Base-by-base conservation (phyloP, 2,329 filamentous ascomycete genomes). In the Chrysoporthe cubensis region DNA sequence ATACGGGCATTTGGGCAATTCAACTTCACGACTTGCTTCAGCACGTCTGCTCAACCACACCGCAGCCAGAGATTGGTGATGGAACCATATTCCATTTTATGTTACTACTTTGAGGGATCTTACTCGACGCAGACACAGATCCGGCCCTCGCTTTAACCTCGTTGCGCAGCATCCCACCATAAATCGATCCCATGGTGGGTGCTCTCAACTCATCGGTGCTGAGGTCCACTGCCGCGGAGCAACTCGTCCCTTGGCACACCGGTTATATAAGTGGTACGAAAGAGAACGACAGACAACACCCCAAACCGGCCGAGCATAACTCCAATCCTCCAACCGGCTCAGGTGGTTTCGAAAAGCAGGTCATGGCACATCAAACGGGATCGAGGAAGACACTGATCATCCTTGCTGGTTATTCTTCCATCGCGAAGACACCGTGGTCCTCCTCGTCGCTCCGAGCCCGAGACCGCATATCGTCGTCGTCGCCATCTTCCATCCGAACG, bases 351-450 rank as follows among this genome's bases (percentile, higher is more conserved):
- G 58, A 70, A 68, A 43, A 62, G 62, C 66, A 70, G 65, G 57
- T 65, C 68, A 54, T 70, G 66, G 63, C 60, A 70, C 63, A 68
- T 70, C 59, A 70, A 68, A 66, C 64, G 68, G 66, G 26, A 66
- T 57, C 66, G 66, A 62, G 59, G 8, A 37, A 61, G 34, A 65
- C 46, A 66, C 54, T 26, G 56, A 46, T 64, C 40, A 50, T 57
- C 57, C 21, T 34, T 46, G 59, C 58, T 66, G 62, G 7, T 81
- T 84, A 96, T 79, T 97, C 93, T 80, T 99, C 96, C 95, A 98
- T 98, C 73, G 94, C 94, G 83, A 99, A 99, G 74, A 98, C 91
- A 76, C 94, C 94, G 72, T 97, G 94, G 72, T 98, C 95, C 71
- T 97, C 94, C 74, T 97, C 94, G 74, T 96, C 92, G 78, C 89